Evolutionary conservation across 352 stramenopile species (phyloP), one percentile per base, ranked within the genome.

Genomic region (Phytopythium chamaehyphon): DNA sequence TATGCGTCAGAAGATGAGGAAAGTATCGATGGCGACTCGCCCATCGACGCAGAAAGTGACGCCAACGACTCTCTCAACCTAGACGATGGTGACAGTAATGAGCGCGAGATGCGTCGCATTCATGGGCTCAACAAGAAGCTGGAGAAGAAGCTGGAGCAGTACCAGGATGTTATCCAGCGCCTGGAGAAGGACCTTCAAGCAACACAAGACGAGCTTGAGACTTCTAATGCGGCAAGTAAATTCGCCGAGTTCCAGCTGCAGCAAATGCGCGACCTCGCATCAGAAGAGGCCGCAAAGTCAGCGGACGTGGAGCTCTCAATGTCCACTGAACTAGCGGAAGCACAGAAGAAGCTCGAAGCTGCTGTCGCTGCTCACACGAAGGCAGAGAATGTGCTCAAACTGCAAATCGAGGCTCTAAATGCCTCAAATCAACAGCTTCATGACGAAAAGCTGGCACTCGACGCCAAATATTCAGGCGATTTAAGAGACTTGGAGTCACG

Each of bases 231-330:
- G 14, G 75, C 82, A 12, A 83, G 77, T 2, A 93, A 93, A 40
- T 93, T 88, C 56, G 82, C 79, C 15, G 79, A 93, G 51, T 93
- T 89, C 37, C 76, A 90, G 45, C 59, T 93, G 5, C 73, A 88
- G 33, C 78, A 92, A 44, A 64, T 90, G 24, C 76, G 76, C n/a
- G 67, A 76, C 1, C 43, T 80, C 8, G 64, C 75, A 11, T 57
- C 68, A 0, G 76, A 86, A 31, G 76, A 92, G 37, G 68, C 81
- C 45, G 42, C 21, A 0, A 80, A 66, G 14, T 61, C 81, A 42
- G n/a, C 58, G 7, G 55, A 74, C 2, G 16, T 51, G 10, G 63
- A 75, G 28, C 39, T 35, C 7, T 51, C 52, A 35, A 44, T 76
- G 42, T 4, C 31, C 12, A 28, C 43, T 19, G 43, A 37, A n/a